Evolutionary conservation across 1,284 basidiomycete species (phyloP), one percentile per base, ranked within the genome.

Genomic region (Sporisorium reilianum): DNA sequence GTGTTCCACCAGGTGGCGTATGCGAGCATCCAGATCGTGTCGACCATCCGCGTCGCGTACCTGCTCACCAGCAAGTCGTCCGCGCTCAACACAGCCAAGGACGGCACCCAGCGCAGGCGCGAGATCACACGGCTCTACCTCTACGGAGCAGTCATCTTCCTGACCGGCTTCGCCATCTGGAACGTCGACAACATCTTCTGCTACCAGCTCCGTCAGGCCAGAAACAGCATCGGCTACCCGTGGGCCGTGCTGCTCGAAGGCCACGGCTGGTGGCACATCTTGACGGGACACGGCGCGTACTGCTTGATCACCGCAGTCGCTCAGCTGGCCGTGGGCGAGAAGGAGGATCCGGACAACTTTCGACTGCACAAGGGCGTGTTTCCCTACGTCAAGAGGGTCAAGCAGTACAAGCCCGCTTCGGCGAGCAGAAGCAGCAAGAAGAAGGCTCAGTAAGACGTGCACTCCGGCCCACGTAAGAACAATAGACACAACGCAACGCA

Each of bases 151-250:
- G 28, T 57, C 22, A 77, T 84, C 26, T 88, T 84, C 62, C 28
- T 82, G 22, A 26, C 53, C 2, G 88, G 87, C 2, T 88, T 88
- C 63, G 79, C 71, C 2, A 85, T 88, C 44, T 88, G 88, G 88
- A 88, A 88, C 80, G 57, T 88, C 12, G 88, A 88, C 78, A 88
- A 88, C 78, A 80, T 88, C 63, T 88, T 86, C 53, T 88, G 87
- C 75, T 64, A 57, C 38, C 45, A 61, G 38, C 63, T 84, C n/a
- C 66, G 80, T 12, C 57, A 41, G 9, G 51, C 56, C 1, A 70
- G 83, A 23, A 41, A 64, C 2, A 46, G 34, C 3, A 20, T 85
- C 23, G 83, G 83, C 1, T 79, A 77, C 16, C 81, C 82, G 0
- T 50, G 38, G 22, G 79, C 78, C 9, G 20, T 81, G 0, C 25